Percentiles rank a stretch among this genome's conserved stretches.
Evolutionary conservation across 345 rosid species (phyloP).

Genomic region (Salix viminalis): DNA sequence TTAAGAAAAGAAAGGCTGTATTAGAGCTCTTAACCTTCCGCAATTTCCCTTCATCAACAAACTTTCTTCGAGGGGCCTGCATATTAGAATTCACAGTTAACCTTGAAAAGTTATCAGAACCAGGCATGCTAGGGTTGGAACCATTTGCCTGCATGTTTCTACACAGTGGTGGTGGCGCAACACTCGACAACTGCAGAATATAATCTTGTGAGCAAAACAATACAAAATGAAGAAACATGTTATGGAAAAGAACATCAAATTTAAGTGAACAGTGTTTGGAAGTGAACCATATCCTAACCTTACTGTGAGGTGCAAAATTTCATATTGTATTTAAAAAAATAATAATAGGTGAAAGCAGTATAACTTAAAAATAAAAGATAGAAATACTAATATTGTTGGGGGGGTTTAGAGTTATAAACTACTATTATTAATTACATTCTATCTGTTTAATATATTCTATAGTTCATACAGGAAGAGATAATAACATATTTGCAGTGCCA

Average conservation of each 20-base stretch:
- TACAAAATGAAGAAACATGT: conserved; percentile 2
- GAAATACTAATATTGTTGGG: too few relatives aligned
- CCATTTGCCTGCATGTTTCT: conserved; percentile 77
- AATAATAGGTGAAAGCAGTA: too few relatives aligned
- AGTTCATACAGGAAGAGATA: too few relatives aligned
- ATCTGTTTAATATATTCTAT: too few relatives aligned
- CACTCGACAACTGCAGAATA: conserved; percentile 66
- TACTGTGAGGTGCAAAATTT: background rate
- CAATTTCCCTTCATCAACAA: conserved; percentile 96
- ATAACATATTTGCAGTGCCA: too few relatives aligned
- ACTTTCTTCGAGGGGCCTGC: conserved; percentile 95
- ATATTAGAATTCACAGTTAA: conserved; percentile 72
- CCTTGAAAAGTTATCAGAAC: conserved; percentile 59
- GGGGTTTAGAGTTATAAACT: too few relatives aligned
- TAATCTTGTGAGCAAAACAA: conserved; percentile 1
- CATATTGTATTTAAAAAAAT: too few relatives aligned
- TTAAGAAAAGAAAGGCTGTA: background rate
- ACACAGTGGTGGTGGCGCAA: conserved; percentile 88
- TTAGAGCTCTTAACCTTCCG: conserved; percentile 56
- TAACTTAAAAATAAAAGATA: too few relatives aligned
- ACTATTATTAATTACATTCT: too few relatives aligned
- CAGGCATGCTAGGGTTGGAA: conserved; percentile 42
- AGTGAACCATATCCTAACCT: background rate
- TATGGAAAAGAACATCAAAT: background rate
- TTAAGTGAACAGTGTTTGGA: background rate